Evolutionary conservation across 768 basidiomycete species (phyloP), one percentile per base, ranked within the genome.

Genomic region (Boletellus emodensis): DNA sequence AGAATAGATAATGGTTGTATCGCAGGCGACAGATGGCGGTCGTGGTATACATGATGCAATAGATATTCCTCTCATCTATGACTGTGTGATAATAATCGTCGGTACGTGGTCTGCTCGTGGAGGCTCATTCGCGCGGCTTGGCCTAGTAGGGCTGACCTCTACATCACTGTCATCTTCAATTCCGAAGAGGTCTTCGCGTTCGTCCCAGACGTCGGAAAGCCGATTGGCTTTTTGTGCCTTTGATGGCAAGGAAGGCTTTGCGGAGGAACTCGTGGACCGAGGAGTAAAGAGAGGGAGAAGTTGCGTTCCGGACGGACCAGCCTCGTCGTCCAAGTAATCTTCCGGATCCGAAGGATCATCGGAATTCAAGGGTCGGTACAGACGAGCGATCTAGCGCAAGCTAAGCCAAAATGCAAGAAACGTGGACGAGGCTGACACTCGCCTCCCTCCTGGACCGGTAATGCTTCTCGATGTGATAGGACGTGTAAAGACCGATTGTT

Each of bases 391-490:
- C 87, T 90, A 56, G 20, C 41, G 11, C 18, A 46, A 14, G 10
- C 43, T 22, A 46, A 46, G 7, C 55, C 20, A 53, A 3, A 38
- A 5, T 7, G 22, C 34, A 22, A 43, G 28, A 30, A 48, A 15
- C 32, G 43, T n/a, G 38, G 37, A 46, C 33, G 15, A 44, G 39
- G 28, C 15, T 32, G 7, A 33, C 12, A 22, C 69, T 44, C 60
- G 87, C 88, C 74, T 93, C 90, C 68, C 86, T 80, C 58, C 90
- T 76, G 52, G 81, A 79, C 22, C 90, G 84, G 63, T 93, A 85
- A 58, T 90, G 81, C 38, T 75, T 75, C 61, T 93, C 90, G 42
- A 87, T 64, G 52, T 89, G 69, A 62, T 82, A 91, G 0, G 85
- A 75, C 36, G 74, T 62, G 56, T 78, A 80, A 6, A 93, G 71